These are phyloP conservation scores for Erythrophleum fordii DNA, from an alignment of 306 rosid species.

Conservation along the genomic window DNA sequence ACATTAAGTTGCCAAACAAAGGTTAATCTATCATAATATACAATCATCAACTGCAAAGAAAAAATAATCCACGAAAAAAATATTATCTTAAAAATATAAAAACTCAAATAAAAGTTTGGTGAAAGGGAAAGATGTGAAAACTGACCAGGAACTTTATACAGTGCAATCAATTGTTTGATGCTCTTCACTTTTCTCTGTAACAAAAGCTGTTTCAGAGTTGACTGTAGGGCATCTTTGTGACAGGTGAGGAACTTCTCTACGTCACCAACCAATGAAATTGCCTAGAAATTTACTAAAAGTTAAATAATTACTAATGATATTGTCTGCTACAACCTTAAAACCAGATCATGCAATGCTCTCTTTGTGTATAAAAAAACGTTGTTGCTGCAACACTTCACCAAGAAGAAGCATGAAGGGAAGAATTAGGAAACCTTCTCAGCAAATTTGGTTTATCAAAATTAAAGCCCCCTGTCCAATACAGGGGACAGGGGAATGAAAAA, in stretches of 20 bases:
- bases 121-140: background rate
- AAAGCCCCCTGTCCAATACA: background rate
- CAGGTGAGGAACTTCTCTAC: slow-evolving; percentile 77
- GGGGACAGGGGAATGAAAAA: background rate
- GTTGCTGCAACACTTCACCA: background rate
- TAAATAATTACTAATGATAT: slow-evolving; percentile 14
- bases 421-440: background rate
- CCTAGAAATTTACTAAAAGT: slow-evolving; percentile 47
- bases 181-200: slow-evolving; percentile 59
- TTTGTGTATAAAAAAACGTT: background rate
- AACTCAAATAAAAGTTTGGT: background rate
- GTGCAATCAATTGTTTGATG: slow-evolving; percentile 64
- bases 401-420: background rate
- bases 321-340: background rate
- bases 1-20: background rate
- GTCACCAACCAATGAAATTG: slow-evolving; percentile 65
- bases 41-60: background rate
- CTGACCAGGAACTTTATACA: slow-evolving; percentile 65
- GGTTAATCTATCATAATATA: background rate
- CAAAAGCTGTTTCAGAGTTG: slow-evolving; percentile 58
- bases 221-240: slow-evolving; percentile 57
- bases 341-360: background rate
- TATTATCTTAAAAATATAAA: background rate
- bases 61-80: background rate
- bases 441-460: background rate